These are phyloP conservation scores for Sclerotiophoma versabilis DNA, from an alignment of 2,329 filamentous ascomycete genomes.

Conservation along the genomic window DNA sequence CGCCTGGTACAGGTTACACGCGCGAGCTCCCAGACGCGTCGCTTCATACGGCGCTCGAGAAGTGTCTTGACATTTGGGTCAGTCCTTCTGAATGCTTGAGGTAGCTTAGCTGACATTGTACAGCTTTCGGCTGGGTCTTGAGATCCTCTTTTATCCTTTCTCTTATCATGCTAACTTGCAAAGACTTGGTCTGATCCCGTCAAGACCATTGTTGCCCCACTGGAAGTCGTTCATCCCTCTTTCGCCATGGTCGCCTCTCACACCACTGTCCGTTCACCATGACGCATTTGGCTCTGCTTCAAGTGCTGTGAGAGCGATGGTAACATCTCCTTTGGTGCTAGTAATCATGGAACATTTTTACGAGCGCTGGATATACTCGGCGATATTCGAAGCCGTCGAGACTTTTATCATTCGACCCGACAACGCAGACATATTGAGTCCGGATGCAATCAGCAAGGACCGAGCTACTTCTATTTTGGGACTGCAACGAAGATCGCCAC, in stretches of 20 bases:
- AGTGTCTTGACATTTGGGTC: constrained; percentile 31
- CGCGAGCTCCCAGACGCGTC: constrained; percentile 29
- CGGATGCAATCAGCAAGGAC: constrained; percentile 31
- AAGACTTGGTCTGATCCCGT: constrained; percentile 39
- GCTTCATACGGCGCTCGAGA: constrained; percentile 32
- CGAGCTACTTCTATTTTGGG: constrained; percentile 33
- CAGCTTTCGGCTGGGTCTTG: constrained; percentile 40
- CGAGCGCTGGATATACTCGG: constrained; percentile 37
- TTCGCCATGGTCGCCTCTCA: constrained; percentile 36
- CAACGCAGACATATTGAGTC: constrained; percentile 38
- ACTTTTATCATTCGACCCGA: constrained; percentile 37
- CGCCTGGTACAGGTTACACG: constrained; percentile 32
- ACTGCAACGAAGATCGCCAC: constrained; percentile 31
- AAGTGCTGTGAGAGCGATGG: constrained; percentile 21
- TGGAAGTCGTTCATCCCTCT: constrained; percentile 40
- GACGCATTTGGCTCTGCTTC: constrained; percentile 22
- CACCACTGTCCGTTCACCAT: constrained; percentile 29
- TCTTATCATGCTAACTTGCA: constrained; percentile 42
- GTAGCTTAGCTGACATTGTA: background rate
- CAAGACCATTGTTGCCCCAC: constrained; percentile 36
- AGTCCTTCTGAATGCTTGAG: constrained; percentile 2
- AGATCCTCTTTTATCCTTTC: constrained; percentile 43
- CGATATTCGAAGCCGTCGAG: constrained; percentile 41
- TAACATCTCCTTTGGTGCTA: constrained; percentile 40
- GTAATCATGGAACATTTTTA: constrained; percentile 34